Percentiles rank a stretch among this genome's conserved stretches.
Conservation (phyloP, 768 basidiomycete species). For the Pholiota molesta region DNA sequence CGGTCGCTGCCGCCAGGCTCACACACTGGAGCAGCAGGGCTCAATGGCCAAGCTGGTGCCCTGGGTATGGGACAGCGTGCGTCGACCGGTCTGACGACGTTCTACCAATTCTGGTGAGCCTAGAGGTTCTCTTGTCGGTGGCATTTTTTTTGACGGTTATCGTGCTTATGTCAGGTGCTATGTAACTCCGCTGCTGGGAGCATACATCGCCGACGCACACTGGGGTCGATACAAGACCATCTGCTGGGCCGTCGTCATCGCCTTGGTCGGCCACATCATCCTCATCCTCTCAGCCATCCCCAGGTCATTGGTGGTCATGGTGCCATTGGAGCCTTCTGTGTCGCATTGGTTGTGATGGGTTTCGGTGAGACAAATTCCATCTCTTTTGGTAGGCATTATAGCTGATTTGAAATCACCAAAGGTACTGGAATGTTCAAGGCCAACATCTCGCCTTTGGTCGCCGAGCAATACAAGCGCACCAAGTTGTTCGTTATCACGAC, state of each 20-base stretch:
- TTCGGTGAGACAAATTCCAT: slow-evolving; percentile 30
- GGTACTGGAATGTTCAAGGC: slow-evolving; percentile 77
- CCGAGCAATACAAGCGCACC: slow-evolving; percentile 70
- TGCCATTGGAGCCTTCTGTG: slow-evolving; percentile 52
- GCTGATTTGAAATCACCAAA: not conserved
- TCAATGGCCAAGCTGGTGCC: slow-evolving; percentile 64
- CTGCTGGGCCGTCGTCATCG: slow-evolving; percentile 60
- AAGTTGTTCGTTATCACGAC: slow-evolving; percentile 54
- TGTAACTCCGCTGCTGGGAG: slow-evolving; percentile 67
- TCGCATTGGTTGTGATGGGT: slow-evolving; percentile 67
- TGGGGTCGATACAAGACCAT: slow-evolving; percentile 80
- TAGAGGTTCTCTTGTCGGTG: not conserved
- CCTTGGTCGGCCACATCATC: slow-evolving; percentile 68
- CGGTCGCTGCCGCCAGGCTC: slow-evolving; percentile 67
- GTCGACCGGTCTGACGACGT: slow-evolving; percentile 71
- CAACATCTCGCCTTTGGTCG: slow-evolving; percentile 78
- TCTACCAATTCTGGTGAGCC: slow-evolving; percentile 69
- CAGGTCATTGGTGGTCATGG: slow-evolving; percentile 59
- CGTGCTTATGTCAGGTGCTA: slow-evolving; percentile 51
- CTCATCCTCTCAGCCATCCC: slow-evolving; percentile 70
- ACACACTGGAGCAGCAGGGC: slow-evolving; percentile 61
- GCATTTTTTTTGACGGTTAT: not conserved
- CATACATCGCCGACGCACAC: slow-evolving; percentile 73
- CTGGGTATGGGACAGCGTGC: slow-evolving; percentile 69
- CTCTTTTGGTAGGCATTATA: not conserved